Percentiles rank a stretch among this genome's conserved stretches.
These are phyloP conservation scores for Euphrasia arctica DNA, from an alignment of 305 asterid genomes.

Conservation along the genomic window DNA sequence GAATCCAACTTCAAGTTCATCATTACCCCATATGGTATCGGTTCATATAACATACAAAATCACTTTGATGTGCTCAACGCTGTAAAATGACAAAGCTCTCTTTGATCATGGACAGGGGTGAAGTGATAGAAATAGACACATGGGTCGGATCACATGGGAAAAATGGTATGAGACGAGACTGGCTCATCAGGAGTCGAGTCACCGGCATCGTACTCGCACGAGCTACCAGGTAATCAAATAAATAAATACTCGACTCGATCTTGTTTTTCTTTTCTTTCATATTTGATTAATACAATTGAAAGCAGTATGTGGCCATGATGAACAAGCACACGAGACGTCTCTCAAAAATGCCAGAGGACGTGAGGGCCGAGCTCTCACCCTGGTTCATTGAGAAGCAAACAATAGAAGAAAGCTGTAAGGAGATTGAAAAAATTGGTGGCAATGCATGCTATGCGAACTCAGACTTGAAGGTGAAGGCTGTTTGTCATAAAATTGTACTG, in stretches of 20 bases:
- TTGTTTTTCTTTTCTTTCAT: background rate
- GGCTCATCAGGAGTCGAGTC: background rate
- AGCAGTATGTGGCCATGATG: slow-evolving; percentile 93
- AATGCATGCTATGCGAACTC: slow-evolving; percentile 58
- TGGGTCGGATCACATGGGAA: background rate
- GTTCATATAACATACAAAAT: background rate
- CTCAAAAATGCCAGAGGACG: slow-evolving; percentile 86
- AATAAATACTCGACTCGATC: background rate
- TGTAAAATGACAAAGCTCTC: background rate
- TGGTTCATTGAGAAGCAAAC: slow-evolving; percentile 81
- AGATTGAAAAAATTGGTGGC: slow-evolving; percentile 52
- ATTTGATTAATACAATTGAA: background rate
- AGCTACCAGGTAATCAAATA: background rate
- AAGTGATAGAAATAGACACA: slow-evolving; percentile 5
- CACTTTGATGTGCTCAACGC: background rate
- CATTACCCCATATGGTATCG: slow-evolving; percentile 58
- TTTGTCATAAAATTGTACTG: background rate
- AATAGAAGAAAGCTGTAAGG: slow-evolving; percentile 48
- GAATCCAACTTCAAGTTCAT: slow-evolving; percentile 85
- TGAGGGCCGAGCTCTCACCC: slow-evolving; percentile 74
- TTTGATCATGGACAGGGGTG: background rate
- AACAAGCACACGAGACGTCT: slow-evolving; percentile 79
- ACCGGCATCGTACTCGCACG: background rate
- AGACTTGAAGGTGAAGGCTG: slow-evolving; percentile 49
- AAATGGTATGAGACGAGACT: background rate